Evolutionary conservation across 805 yeast species (phyloP), one percentile per base, ranked within the genome.

Genomic region (Ogataea naganishii): DNA sequence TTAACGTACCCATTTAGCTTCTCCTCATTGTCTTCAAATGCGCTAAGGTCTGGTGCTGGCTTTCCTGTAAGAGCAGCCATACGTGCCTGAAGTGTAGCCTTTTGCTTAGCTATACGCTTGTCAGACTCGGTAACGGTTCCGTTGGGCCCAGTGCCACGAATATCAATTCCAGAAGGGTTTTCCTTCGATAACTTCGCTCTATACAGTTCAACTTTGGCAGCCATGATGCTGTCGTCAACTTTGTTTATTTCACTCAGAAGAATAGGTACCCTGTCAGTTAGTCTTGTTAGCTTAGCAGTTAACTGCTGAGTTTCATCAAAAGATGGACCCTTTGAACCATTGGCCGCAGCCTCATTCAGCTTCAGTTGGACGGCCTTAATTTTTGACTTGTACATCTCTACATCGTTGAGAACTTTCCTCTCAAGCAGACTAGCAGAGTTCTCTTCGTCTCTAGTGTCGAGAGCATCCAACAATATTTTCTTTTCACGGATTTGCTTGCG

Each of bases 41-140:
- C 60, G 15, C 63, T 66, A 24, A 60, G 52, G 19, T 59, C 59
- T 6, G 66, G 56, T 3, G 65, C 59, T 6, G 71, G 62, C 45
- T 76, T 80, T 5, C 96, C 96, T 0, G 96, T 88, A 45, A 89
- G 68, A 4, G 89, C 84, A 18, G 95, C 94, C 94, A 89, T 86
- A 42, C 95, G 71, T 29, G 88, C 82, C 39, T 77, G 75, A 43
- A 92, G 63, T 33, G 76, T 58, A 23, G 89, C 94, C 47, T 81
- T 80, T 24, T 83, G 77, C 42, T 71, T 78, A 23, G 89, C 92
- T 44, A 81, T 80, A 39, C 81, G 71, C 36, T 81, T 70, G 49
- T 88, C 96, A 10, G 74, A 57, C 16, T 83, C 96, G 3, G 96
- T 88, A 7, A 85, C 71, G 36, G 75, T 74, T 18, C 96, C 96